phyloP scores from a whole-genome alignment of 495 filamentous ascomycete species.

The Tuber brumale region DNA sequence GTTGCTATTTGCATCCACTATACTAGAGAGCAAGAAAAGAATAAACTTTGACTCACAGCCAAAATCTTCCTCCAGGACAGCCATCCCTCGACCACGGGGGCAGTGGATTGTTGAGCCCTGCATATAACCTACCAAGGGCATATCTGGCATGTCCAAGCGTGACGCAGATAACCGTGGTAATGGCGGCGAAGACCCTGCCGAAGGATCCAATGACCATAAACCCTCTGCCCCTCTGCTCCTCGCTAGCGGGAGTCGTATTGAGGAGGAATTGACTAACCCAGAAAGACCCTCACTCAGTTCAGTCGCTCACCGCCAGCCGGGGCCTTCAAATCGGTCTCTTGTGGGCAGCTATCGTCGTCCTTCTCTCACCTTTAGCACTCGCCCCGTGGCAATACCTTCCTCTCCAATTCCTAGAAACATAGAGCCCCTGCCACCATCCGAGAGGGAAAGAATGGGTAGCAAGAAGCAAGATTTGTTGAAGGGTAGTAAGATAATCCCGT shows the following conservation, averaged over 20 bases:
- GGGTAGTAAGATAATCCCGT: slow-evolving; percentile 17
- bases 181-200: background rate
- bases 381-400: slow-evolving; percentile 34
- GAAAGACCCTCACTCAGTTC: background rate
- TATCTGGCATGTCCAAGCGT: background rate
- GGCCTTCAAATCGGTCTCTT: slow-evolving; percentile 11
- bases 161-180: background rate
- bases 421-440: slow-evolving; percentile 52
- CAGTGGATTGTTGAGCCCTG: background rate
- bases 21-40: background rate
- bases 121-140: background rate
- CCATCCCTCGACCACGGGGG: background rate
- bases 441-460: slow-evolving; percentile 57
- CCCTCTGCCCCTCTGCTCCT: background rate
- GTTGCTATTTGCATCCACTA: background rate
- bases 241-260: background rate
- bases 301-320: background rate
- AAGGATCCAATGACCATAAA: background rate
- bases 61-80: background rate
- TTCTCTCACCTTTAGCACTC: slow-evolving; percentile 34
- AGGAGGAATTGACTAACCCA: background rate
- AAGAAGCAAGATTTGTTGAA: slow-evolving; percentile 66
- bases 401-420: slow-evolving; percentile 46
- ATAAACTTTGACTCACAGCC: background rate
- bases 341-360: slow-evolving; percentile 31